Evolutionary conservation across 352 stramenopile species (phyloP), one percentile per base, ranked within the genome.

Genomic region (Globisporangium heterothallicum): DNA sequence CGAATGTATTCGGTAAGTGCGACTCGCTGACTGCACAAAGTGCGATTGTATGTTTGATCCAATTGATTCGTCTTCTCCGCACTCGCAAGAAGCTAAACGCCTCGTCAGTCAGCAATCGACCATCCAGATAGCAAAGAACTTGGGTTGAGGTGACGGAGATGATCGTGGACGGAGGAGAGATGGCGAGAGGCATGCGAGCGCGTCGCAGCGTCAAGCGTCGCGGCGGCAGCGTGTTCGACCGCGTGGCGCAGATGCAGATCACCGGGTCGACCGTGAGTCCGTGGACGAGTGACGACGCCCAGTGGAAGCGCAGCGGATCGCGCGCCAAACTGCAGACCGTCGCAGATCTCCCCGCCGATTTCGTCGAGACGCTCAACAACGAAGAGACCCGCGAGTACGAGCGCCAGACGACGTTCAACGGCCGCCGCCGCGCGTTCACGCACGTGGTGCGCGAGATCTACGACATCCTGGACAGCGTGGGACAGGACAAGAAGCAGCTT

Each of bases 381-480:
- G 64, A 68, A 19, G 75, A 87, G 41, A 48, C 48, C 30, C 72
- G 61, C 47, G 69, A 53, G 30, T 71, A 83, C 58, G 73, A 83
- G 58, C 70, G 60, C 42, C 52, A 70, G 30, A 19, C 59, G 22
- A 64, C 59, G 18, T 86, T 76, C 59, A 71, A 79, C 44, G 75
- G 76, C 4, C 66, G 63, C 29, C 68, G 73, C 38, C 62, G 73
- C 30, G 70, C 60, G 46, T 82, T 83, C 53, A 49, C 72, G 29
- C 53, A 70, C 19, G 61, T 91, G 6, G 55, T 88, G n/a, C 78
- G 74, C 21, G 77, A 88, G n/a, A 57, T 88, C 18, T 84, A 88
- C 59, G 75, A 79, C 21, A 42, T 86, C 53, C 27, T 88, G 40
- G 74, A 82, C 49, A 52, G 62, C 21, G 49, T 66, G 40, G 27